Percentiles rank a stretch among this genome's conserved stretches.
Conservation (phyloP, 176 grass and related monocot species). For the Eleusine indica region DNA sequence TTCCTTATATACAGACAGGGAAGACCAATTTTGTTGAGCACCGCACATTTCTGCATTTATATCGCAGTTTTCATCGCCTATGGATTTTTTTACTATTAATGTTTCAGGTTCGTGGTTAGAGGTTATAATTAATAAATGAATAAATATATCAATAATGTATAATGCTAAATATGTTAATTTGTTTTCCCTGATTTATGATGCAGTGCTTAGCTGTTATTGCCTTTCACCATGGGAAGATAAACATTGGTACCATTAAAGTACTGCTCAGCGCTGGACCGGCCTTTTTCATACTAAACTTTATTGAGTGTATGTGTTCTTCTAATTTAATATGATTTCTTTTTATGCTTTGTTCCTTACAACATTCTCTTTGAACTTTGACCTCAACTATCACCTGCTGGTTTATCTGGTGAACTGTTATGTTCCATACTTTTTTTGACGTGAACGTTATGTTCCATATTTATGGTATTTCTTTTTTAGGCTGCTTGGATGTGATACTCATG, state of each 20-base stretch:
- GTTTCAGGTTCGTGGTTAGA: constrained; percentile 74
- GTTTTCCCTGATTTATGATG: constrained; percentile 32
- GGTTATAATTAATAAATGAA: constrained; percentile 11
- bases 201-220: constrained; percentile 85
- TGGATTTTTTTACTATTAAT: constrained; percentile 98
- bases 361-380: constrained; percentile 17
- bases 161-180: constrained; percentile 5
- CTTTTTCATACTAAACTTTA: constrained; percentile 84
- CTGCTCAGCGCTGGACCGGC: constrained; percentile 88
- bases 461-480: constrained; percentile 60
- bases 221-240: constrained; percentile 71
- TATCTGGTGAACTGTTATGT: not conserved
- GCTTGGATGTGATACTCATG: constrained; percentile 90
- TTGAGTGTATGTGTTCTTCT: constrained; percentile 65
- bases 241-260: constrained; percentile 82
- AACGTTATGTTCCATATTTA: constrained; percentile 8
- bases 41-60: constrained; percentile 92
- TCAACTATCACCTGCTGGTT: not conserved
- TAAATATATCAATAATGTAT: constrained; percentile 21
- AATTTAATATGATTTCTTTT: constrained; percentile 35
- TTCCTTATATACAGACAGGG: constrained; percentile 63
- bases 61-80: constrained; percentile 95
- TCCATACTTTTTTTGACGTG: not conserved
- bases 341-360: not conserved
- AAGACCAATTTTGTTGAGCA: constrained; percentile 98